Percentiles rank a stretch among this genome's conserved stretches.
Evolutionary conservation across 106 monocot species (phyloP).

Genomic region (Platanthera guangdongensis): DNA sequence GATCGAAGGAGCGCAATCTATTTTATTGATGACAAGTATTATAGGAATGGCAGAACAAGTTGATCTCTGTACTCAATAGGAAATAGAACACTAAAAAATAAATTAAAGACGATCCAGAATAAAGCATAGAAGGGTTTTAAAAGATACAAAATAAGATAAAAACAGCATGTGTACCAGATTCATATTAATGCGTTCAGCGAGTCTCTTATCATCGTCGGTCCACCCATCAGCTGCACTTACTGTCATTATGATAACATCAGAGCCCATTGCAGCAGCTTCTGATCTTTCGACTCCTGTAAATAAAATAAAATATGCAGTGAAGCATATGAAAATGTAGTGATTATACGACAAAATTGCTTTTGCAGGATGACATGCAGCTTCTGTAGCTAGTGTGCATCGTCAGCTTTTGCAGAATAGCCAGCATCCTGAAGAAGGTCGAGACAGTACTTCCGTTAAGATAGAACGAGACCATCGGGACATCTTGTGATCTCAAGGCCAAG

Average conservation of each 20-base stretch:
- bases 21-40: constrained; percentile 86
- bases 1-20: constrained; percentile 55
- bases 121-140: neutral
- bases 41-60: constrained; percentile 33
- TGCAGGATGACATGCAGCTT: neutral
- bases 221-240: constrained; percentile 85
- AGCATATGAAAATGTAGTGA: neutral
- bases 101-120: neutral
- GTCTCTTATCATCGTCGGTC: constrained; percentile 72
- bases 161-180: constrained; percentile 22
- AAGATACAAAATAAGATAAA: neutral
- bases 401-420: too few species aligned
- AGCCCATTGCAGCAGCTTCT: constrained; percentile 78
- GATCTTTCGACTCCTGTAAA: constrained; percentile 80
- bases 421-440: too few species aligned
- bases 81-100: neutral
- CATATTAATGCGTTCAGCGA: constrained; percentile 46
- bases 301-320: neutral
- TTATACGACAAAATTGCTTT: neutral
- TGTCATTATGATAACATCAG: constrained; percentile 85
- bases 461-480: too few species aligned
- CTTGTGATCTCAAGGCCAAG: too few species aligned
- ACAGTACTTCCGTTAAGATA: too few species aligned
- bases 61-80: constrained; percentile 29
- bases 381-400: neutral